These are phyloP conservation scores for Sphaerobolus stellatus DNA, from an alignment of 1,284 basidiomycete species.

Conservation along the genomic window DNA sequence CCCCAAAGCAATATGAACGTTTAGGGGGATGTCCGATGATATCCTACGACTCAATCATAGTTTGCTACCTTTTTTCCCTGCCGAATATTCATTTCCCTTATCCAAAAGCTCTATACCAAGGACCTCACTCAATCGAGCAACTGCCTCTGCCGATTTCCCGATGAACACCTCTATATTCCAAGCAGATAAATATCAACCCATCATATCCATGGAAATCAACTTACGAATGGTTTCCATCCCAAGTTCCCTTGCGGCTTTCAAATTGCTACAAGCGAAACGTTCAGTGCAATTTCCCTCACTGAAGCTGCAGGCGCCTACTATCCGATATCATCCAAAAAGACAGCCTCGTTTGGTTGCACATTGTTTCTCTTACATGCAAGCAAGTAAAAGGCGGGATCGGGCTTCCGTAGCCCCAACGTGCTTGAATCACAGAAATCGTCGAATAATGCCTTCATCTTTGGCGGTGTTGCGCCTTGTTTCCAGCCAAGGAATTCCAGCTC, in stretches of 20 bases:
- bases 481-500: constrained; percentile 71
- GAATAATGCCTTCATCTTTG: constrained; percentile 58
- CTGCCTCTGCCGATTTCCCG: constrained; percentile 57
- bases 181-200: constrained; percentile 12
- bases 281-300: constrained; percentile 3
- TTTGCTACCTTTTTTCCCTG: constrained; percentile 29
- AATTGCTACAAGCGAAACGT: constrained; percentile 49
- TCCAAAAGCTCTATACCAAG: constrained; percentile 58
- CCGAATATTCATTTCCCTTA: constrained; percentile 15
- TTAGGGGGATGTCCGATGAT: not conserved
- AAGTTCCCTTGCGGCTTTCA: constrained; percentile 66
- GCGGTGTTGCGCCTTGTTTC: constrained; percentile 52
- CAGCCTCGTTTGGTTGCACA: constrained; percentile 57
- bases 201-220: constrained; percentile 27
- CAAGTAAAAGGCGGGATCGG: constrained; percentile 70
- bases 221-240: constrained; percentile 80
- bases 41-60: not conserved
- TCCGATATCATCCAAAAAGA: constrained; percentile 80
- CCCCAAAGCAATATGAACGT: not conserved
- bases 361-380: constrained; percentile 67
- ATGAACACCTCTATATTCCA: constrained; percentile 59
- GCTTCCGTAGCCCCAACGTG: constrained; percentile 75
- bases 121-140: constrained; percentile 56
- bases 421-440: constrained; percentile 88
- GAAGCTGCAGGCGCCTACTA: constrained; percentile 47